Conservation (phyloP, 2,329 filamentous ascomycete genomes). For the Ophiostoma sp. region DNA sequence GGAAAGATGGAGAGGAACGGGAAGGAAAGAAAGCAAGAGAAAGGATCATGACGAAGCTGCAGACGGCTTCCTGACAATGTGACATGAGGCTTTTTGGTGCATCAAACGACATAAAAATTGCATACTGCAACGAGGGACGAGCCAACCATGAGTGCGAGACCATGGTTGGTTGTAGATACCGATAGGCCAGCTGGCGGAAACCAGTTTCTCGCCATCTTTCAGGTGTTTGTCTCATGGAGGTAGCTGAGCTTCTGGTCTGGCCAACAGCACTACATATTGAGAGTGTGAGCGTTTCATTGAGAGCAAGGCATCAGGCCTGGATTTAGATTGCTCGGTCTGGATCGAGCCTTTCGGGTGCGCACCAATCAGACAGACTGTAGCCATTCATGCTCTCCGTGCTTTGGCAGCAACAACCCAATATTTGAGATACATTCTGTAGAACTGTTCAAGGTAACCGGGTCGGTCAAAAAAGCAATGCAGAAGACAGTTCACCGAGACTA, state of each 20-base stretch:
- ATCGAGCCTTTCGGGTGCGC: not conserved
- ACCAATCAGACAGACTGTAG: not conserved
- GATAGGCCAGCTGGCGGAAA: not conserved
- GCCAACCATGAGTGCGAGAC: not conserved
- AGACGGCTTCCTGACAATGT: no score
- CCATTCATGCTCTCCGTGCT: not conserved
- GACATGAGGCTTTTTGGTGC: no score
- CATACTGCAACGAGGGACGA: not conserved
- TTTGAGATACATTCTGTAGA: not conserved
- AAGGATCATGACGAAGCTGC: no score
- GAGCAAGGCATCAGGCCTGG: no score
- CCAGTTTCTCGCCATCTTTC: not conserved
- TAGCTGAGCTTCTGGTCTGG: not conserved
- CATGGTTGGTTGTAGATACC: not conserved
- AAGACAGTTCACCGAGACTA: not conserved
- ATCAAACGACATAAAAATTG: not conserved
- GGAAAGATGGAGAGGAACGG: no score
- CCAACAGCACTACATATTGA: no score
- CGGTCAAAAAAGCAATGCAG: not conserved
- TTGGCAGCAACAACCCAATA: not conserved
- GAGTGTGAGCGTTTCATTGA: no score
- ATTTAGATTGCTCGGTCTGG: not conserved
- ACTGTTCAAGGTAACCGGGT: not conserved
- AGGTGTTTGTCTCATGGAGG: not conserved
- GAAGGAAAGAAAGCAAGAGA: no score